Evolutionary conservation across 2,329 filamentous ascomycete genomes (phyloP).

Genomic region (Cladosporium sp.): DNA sequence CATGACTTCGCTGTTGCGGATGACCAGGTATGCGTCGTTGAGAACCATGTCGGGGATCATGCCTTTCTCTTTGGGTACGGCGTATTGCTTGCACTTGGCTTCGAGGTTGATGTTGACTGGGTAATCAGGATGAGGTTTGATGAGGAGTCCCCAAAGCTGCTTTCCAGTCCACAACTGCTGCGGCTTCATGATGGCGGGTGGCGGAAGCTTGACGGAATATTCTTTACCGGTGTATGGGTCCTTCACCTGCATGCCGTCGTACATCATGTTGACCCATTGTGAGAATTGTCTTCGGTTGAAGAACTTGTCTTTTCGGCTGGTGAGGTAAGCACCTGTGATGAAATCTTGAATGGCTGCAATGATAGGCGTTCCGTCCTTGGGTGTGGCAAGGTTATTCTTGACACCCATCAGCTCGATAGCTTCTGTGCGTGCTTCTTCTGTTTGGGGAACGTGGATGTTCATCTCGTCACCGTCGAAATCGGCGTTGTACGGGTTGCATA

Average conservation of each 20-base stretch:
- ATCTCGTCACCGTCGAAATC: constrained; percentile 99
- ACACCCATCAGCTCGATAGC: constrained; percentile 97
- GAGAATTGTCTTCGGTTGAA: constrained; percentile 85
- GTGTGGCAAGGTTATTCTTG: constrained; percentile 91
- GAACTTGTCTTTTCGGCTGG: constrained; percentile 91
- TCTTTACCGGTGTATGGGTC: constrained; percentile 44
- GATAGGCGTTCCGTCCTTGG: constrained; percentile 96
- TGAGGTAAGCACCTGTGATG: constrained; percentile 87
- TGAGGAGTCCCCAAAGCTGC: constrained; percentile 86
- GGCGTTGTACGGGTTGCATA: constrained; percentile 96
- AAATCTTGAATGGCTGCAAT: constrained; percentile 99
- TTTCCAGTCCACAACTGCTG: constrained; percentile 93
- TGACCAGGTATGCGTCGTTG: constrained; percentile 79
- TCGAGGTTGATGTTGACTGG: constrained; percentile 87
- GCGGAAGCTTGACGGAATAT: constrained; percentile 75
- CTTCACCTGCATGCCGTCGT: constrained; percentile 60
- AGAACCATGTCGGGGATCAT: constrained; percentile 73
- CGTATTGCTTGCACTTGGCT: constrained; percentile 82
- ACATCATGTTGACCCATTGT: constrained; percentile 91
- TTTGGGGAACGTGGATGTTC: constrained; percentile 97
- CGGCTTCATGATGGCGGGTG: constrained; percentile 81
- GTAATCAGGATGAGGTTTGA: constrained; percentile 83
- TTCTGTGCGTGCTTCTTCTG: constrained; percentile 91
- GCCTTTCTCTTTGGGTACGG: constrained; percentile 51
- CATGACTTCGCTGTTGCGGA: constrained; percentile 96